Percentiles rank a stretch among this genome's conserved stretches.
These are phyloP conservation scores for Rauvolfia tetraphylla DNA, from an alignment of 257 asterid genomes.

Conservation along the genomic window DNA sequence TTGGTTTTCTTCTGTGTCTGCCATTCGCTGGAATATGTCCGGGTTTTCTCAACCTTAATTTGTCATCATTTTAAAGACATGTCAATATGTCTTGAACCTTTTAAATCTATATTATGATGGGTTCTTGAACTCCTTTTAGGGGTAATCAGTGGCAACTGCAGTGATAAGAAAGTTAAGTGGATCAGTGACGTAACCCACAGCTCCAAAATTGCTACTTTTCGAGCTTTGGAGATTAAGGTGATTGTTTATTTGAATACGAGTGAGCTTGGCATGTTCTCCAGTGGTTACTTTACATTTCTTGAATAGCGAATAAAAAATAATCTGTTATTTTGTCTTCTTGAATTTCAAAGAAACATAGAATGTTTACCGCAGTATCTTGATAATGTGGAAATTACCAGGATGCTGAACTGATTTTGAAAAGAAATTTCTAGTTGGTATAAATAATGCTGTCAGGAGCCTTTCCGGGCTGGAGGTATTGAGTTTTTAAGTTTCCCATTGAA, in stretches of 20 bases:
- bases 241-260: neutral
- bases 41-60: neutral
- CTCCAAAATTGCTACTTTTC: conserved; percentile 22
- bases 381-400: neutral
- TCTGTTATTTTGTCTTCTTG: neutral
- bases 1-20: neutral
- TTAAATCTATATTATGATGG: neutral
- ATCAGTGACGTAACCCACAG: conserved; percentile 19
- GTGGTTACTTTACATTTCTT: neutral
- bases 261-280: neutral
- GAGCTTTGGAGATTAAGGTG: conserved; percentile 32
- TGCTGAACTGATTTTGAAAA: neutral
- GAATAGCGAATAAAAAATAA: neutral
- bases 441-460: neutral
- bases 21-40: neutral
- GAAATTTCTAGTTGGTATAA: neutral
- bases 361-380: neutral
- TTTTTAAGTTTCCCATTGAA: neutral
- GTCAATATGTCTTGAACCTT: neutral
- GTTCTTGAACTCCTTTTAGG: conserved; percentile 14
- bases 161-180: conserved; percentile 26
- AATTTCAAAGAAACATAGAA: neutral
- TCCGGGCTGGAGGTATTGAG: neutral
- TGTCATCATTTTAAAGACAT: neutral
- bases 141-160: conserved; percentile 9